A percentile compares a stretch with the other conserved stretches of the same genome.
These are phyloP conservation scores for Volvox africanus DNA, from an alignment of 139 green algal genomes.

Conservation along the genomic window DNA sequence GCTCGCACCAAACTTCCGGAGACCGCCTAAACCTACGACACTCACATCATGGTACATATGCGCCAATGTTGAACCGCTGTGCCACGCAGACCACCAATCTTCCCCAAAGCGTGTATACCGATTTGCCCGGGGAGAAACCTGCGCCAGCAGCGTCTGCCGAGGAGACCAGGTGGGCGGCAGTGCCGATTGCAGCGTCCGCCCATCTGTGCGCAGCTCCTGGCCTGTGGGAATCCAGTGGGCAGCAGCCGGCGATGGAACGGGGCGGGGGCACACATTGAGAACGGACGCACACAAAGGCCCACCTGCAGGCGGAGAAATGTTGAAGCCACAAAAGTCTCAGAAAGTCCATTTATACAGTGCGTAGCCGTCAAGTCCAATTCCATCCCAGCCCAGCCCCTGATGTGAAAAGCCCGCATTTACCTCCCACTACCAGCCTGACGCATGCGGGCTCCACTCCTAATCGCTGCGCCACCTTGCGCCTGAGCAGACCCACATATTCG, in stretches of 20 bases:
- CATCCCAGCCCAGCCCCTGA: too few species aligned
- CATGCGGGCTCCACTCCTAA: constrained; percentile 23
- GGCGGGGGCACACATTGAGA: too few species aligned
- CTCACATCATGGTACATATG: constrained; percentile 47
- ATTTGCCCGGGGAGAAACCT: constrained; percentile 49
- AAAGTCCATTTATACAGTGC: too few species aligned
- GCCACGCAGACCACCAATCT: constrained; percentile 45
- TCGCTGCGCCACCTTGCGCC: constrained; percentile 53
- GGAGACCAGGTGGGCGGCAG: neutral
- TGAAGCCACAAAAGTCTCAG: too few species aligned
- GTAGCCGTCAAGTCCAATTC: too few species aligned
- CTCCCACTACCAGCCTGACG: constrained; percentile 54
- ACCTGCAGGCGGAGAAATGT: too few species aligned
- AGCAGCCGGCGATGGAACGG: neutral
- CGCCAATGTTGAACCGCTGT: constrained; percentile 8
- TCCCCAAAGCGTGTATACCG: constrained; percentile 50
- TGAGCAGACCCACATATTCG: constrained; percentile 73
- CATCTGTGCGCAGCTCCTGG: constrained; percentile 61
- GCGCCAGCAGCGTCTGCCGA: constrained; percentile 18
- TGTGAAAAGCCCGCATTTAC: constrained; percentile 21
- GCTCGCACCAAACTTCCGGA: too few species aligned
- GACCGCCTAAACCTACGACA: too few species aligned
- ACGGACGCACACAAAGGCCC: too few species aligned
- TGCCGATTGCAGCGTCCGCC: constrained; percentile 35
- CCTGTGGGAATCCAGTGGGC: constrained; percentile 39